These are phyloP conservation scores for Flaveria brownii DNA, from an alignment of 129 eudicot species.

Conservation along the genomic window DNA sequence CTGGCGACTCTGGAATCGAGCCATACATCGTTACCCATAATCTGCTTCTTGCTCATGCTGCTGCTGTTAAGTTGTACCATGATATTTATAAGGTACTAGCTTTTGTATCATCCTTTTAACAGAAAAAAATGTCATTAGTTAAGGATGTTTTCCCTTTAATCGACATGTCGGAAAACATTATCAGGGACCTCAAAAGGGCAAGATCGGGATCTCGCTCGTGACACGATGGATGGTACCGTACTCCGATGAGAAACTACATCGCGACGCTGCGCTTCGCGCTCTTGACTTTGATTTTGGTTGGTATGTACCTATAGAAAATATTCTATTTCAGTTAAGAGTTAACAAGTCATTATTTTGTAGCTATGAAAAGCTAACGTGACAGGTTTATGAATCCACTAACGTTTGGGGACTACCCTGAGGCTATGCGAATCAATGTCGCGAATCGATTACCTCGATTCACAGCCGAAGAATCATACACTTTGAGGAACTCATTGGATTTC, in stretches of 20 bases:
- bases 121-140: neutral
- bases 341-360: too few species aligned
- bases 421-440: slow-evolving; percentile 44
- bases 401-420: slow-evolving; percentile 55
- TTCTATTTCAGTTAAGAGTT: too few species aligned
- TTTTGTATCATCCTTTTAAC: neutral
- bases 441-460: slow-evolving; percentile 56
- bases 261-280: slow-evolving; percentile 51
- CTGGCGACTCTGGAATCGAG: slow-evolving; percentile 65
- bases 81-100: slow-evolving; percentile 46
- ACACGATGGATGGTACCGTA: slow-evolving; percentile 59
- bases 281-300: slow-evolving; percentile 62
- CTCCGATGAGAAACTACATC: slow-evolving; percentile 36
- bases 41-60: slow-evolving; percentile 65
- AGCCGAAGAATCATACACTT: slow-evolving; percentile 45
- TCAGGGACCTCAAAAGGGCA: slow-evolving; percentile 64
- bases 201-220: slow-evolving; percentile 54
- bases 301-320: slow-evolving; percentile 21
- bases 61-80: slow-evolving; percentile 51
- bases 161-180: neutral
- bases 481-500: slow-evolving; percentile 63
- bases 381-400: slow-evolving; percentile 65
- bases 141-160: neutral
- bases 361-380: neutral
- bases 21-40: slow-evolving; percentile 65